Evolutionary conservation across 169 alveolate genomes (phyloP), one percentile per base, ranked within the genome.

Genomic region (Plasmodium knowlesi): DNA sequence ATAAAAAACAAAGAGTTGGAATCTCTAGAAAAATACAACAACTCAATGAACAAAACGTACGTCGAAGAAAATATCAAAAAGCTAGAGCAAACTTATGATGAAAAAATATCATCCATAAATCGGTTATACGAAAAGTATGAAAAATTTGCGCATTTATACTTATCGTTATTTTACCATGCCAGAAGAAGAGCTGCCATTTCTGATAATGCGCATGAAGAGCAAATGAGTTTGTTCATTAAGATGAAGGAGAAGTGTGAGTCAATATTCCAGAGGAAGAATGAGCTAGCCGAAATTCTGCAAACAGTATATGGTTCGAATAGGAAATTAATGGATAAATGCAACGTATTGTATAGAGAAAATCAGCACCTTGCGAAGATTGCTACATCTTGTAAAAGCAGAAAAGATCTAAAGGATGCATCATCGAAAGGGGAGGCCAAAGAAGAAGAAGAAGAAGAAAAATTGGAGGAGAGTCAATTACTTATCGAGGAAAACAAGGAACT

Each of bases 401-500:
- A n/a, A 9, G 30, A 25, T 22, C 14, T 57, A 9, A 85, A 85
- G 34, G 70, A 32, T 28, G 43, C 25, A 10, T 28, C 25, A 14
- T 80, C 43, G n/a, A 67, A 73, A 22, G 54, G 19, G 22, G 72
- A 73, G 30, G 76, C 34, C 28, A 22, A 2, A 72, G 1, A 5
- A 16, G 74, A 54, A 2, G 86, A 70, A 10, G 72, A 73, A 3
- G 61, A 50, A 1, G 22, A 50, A 50, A 16, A 50, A 22, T 16
- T 50, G 61, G 50, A 70, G 25, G 93, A 84, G 28, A 84, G 32
- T n/a, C 61, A 73, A 39, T 28, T 86, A 73, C 82, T 96, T 6
- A 70, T 83, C 72, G 96, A 83, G 28, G 98, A 96, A 84, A 95
- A 96, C 72, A 95, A 91, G 28, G 96, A 84, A 70, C 89, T 96